Percentiles rank a stretch among this genome's conserved stretches.
Evolutionary conservation across 371 early-diverging fungal species (phyloP).

Genomic region (Zopfochytrium polystomum): DNA sequence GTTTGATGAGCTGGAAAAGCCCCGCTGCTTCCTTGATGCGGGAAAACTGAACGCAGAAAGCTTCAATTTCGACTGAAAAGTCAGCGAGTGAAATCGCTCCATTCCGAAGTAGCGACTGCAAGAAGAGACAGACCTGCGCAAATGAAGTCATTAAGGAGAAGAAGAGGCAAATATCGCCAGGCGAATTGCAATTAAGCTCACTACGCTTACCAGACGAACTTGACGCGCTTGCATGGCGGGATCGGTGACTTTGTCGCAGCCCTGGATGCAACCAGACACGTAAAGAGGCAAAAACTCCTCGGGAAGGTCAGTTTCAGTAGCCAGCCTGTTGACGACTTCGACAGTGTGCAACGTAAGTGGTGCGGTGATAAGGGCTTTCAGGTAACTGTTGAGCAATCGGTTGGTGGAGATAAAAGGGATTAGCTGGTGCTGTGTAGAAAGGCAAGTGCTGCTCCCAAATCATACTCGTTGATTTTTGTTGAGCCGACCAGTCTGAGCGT

Average conservation of each 20-base stretch:
- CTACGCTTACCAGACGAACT: slow-evolving; percentile 1
- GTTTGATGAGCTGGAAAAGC: background rate
- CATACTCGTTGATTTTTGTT: slow-evolving; percentile 22
- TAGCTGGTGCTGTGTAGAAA: no score
- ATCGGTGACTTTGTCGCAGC: slow-evolving; percentile 1
- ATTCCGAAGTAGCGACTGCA: slow-evolving; percentile 1
- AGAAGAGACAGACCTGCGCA: slow-evolving; percentile 1
- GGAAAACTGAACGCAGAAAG: slow-evolving; percentile 4
- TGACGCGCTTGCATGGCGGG: background rate
- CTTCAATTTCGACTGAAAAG: background rate
- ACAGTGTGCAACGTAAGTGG: slow-evolving; percentile 46
- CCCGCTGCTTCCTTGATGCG: background rate
- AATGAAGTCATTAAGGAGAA: no score
- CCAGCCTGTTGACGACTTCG: slow-evolving; percentile 63
- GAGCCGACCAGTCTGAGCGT: slow-evolving; percentile 17
- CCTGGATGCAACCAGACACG: background rate
- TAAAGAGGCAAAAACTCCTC: slow-evolving; percentile 61
- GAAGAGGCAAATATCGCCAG: background rate
- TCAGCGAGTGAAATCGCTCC: background rate
- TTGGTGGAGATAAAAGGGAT: no score
- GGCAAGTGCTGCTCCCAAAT: background rate
- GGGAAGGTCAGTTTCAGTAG: slow-evolving; percentile 45
- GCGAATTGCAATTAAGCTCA: background rate
- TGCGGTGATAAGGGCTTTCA: slow-evolving; percentile 21
- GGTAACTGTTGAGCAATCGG: slow-evolving; percentile 11